phyloP scores from a whole-genome alignment of 768 basidiomycete species.

The Hydnum rufescens region DNA sequence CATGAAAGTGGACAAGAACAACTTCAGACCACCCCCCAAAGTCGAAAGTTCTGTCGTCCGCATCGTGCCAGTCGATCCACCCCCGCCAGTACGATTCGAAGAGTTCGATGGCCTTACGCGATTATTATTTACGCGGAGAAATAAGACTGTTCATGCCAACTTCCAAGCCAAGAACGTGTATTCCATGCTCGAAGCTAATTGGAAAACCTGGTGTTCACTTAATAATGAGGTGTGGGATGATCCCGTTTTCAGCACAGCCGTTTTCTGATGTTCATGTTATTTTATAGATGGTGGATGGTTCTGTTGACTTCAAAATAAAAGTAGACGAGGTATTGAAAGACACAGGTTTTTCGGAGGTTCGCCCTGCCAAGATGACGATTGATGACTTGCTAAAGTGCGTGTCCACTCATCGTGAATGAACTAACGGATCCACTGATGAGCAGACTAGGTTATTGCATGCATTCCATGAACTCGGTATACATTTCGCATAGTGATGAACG shows the following conservation, averaged over 20 bases:
- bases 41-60: conserved; percentile 89
- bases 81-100: conserved; percentile 87
- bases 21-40: conserved; percentile 87
- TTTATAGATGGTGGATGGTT: conserved; percentile 45
- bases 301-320: conserved; percentile 43
- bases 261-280: not conserved
- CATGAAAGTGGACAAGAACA: conserved; percentile 92
- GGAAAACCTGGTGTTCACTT: conserved; percentile 78
- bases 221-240: conserved; percentile 33
- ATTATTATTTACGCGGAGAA: conserved; percentile 74
- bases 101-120: conserved; percentile 93
- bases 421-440: not conserved
- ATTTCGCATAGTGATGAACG: conserved; percentile 13
- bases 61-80: conserved; percentile 80
- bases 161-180: conserved; percentile 86
- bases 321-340: conserved; percentile 57
- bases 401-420: not conserved
- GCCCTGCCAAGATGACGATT: conserved; percentile 85
- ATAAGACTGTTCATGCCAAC: conserved; percentile 76
- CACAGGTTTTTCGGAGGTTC: conserved; percentile 50
- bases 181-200: conserved; percentile 86
- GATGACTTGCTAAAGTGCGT: conserved; percentile 77
- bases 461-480: conserved; percentile 18
- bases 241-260: conserved; percentile 17
- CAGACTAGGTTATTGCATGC: conserved; percentile 14